Percentiles rank a stretch among this genome's conserved stretches.
These are phyloP conservation scores for Murraya koenigii DNA, from an alignment of 345 rosid genomes.

Conservation along the genomic window DNA sequence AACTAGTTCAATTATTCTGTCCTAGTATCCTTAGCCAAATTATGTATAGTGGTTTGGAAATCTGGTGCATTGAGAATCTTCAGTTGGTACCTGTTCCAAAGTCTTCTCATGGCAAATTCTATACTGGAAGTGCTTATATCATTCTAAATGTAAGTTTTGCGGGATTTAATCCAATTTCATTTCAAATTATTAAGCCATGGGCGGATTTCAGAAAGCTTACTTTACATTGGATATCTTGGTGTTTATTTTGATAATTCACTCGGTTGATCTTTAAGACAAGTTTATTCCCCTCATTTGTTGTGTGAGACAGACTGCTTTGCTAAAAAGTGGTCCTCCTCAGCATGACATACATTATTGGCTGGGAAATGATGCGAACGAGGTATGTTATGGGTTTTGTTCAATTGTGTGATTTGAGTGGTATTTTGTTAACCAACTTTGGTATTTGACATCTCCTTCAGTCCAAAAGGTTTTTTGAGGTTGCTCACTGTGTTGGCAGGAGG, in stretches of 20 bases:
- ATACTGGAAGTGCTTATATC: constrained; percentile 66
- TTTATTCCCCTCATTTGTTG: not conserved
- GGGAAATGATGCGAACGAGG: constrained; percentile 70
- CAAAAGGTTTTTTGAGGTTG: constrained; percentile 12
- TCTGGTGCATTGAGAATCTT: constrained; percentile 68
- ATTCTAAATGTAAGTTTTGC: constrained; percentile 52
- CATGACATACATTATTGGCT: constrained; percentile 84
- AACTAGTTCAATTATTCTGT: not conserved
- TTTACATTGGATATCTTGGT: not conserved
- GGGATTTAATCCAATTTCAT: not conserved
- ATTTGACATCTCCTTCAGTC: constrained; percentile 5
- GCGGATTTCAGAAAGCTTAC: not conserved
- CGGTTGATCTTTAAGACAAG: not conserved
- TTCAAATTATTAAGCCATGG: not conserved
- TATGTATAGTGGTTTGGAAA: constrained; percentile 60
- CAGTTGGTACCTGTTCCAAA: constrained; percentile 51
- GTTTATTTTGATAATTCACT: not conserved
- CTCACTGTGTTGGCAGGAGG: constrained; percentile 47
- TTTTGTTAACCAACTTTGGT: not conserved
- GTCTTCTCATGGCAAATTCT: constrained; percentile 65
- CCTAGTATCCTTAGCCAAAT: constrained; percentile 22
- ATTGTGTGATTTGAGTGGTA: not conserved
- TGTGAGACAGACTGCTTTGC: constrained; percentile 51
- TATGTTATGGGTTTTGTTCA: not conserved
- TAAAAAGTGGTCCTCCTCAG: constrained; percentile 48